A percentile compares a stretch with the other conserved stretches of the same genome.
phyloP scores from a whole-genome alignment of 2,329 filamentous ascomycete species.

The Huntiella moniliformis region DNA sequence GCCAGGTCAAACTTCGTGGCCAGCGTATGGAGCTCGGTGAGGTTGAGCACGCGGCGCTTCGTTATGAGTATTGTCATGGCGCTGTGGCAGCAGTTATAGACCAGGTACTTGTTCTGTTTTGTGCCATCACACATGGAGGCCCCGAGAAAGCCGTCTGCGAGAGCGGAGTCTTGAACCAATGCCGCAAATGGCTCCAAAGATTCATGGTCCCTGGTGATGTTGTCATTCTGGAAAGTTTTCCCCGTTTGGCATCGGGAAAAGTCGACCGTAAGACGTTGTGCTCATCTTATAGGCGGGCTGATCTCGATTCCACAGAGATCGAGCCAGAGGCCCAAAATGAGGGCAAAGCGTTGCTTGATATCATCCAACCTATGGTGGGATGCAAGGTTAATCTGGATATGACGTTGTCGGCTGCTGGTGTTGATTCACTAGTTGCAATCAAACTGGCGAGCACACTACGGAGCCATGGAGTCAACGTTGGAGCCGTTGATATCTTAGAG shows the following conservation, averaged over 20 bases:
- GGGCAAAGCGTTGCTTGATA: conserved; percentile 17
- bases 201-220: conserved; percentile 73
- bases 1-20: conserved; percentile 73
- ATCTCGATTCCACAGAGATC: no score
- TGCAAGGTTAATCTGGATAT: conserved; percentile 20
- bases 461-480: conserved; percentile 31
- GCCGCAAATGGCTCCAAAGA: conserved; percentile 55
- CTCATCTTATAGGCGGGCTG: no score
- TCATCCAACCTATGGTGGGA: conserved; percentile 25
- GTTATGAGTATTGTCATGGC: conserved; percentile 40
- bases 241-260: conserved; percentile 67
- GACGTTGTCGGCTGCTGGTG: conserved; percentile 32
- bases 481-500: conserved; percentile 35
- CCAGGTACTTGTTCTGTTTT: conserved; percentile 57
- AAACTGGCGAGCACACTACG: conserved; percentile 44
- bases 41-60: conserved; percentile 50
- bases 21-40: conserved; percentile 70
- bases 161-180: conserved; percentile 33
- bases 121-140: conserved; percentile 25
- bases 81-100: conserved; percentile 49
- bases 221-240: conserved; percentile 43
- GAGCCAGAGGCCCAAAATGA: no score
- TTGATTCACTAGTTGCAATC: conserved; percentile 41
- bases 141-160: conserved; percentile 18
- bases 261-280: conserved; percentile 47